Conservation (phyloP, 2,329 filamentous ascomycete genomes). For the Cladosporium sp. region DNA sequence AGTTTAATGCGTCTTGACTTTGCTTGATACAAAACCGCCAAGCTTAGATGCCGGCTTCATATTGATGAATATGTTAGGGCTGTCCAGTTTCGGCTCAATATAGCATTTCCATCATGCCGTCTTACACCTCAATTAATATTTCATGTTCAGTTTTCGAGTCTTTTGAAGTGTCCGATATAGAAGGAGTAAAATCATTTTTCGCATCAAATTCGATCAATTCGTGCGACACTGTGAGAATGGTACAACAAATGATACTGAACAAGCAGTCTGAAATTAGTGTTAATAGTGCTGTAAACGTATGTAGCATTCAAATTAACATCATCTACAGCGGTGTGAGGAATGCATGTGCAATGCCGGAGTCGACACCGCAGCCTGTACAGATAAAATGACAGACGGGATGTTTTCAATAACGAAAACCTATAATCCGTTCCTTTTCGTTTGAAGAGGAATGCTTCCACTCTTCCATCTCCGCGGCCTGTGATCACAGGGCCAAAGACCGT, state of each 20-base stretch:
- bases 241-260: background rate
- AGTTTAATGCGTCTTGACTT: background rate
- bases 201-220: background rate
- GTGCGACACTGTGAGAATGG: background rate
- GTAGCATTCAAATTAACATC: background rate
- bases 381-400: background rate
- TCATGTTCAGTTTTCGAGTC: background rate
- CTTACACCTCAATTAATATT: background rate
- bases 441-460: background rate
- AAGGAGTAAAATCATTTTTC: background rate
- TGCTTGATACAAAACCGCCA: background rate
- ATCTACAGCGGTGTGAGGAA: background rate
- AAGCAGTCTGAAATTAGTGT: background rate
- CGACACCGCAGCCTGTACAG: background rate
- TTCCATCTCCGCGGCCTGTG: background rate
- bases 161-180: background rate
- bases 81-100: background rate
- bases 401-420: background rate
- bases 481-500: background rate
- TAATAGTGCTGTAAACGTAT: background rate
- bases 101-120: background rate
- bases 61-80: background rate
- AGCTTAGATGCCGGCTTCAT: background rate
- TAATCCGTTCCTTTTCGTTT: background rate
- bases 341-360: background rate